Conservation (phyloP, 257 asterid species). For the Handroanthus guayacan region DNA sequence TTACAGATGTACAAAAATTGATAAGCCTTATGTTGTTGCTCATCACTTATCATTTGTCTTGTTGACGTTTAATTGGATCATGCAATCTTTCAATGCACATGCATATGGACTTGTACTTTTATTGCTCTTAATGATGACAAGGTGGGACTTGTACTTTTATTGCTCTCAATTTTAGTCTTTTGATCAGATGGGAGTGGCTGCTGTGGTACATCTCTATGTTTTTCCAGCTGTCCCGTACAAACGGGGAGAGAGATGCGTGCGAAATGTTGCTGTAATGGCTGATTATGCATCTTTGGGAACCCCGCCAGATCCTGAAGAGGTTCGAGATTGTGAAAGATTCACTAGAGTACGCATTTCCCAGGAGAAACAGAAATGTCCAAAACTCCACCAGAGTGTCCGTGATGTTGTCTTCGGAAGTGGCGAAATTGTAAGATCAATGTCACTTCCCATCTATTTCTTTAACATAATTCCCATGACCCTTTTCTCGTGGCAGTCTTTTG, state of each 20-base stretch:
- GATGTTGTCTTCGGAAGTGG: constrained; percentile 97
- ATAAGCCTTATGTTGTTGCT: too few relatives aligned
- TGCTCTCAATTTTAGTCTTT: constrained; percentile 29
- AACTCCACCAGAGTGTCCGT: constrained; percentile 88
- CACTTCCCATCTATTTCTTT: neutral
- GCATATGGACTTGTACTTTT: too few relatives aligned
- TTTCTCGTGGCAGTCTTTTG: constrained; percentile 9
- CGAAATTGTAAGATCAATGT: constrained; percentile 73
- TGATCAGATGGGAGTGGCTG: constrained; percentile 96
- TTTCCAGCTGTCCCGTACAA: constrained; percentile 94
- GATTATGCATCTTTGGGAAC: constrained; percentile 92
- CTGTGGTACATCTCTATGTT: constrained; percentile 90
- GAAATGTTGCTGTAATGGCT: constrained; percentile 88
- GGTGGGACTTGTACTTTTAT: too few relatives aligned
- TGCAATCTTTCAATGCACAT: too few relatives aligned
- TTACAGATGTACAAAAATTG: too few relatives aligned
- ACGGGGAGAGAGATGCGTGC: constrained; percentile 95
- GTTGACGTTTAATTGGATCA: too few relatives aligned
- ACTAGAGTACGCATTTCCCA: constrained; percentile 60
- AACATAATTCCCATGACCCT: neutral
- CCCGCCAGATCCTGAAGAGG: constrained; percentile 96
- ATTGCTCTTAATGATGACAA: too few relatives aligned
- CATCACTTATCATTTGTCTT: too few relatives aligned
- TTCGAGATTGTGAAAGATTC: constrained; percentile 76
- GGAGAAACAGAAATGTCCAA: constrained; percentile 67